Evolutionary conservation across 2,329 filamentous ascomycete species (phyloP), one percentile per base, ranked within the genome.

Genomic region (Elsinoe batatas): DNA sequence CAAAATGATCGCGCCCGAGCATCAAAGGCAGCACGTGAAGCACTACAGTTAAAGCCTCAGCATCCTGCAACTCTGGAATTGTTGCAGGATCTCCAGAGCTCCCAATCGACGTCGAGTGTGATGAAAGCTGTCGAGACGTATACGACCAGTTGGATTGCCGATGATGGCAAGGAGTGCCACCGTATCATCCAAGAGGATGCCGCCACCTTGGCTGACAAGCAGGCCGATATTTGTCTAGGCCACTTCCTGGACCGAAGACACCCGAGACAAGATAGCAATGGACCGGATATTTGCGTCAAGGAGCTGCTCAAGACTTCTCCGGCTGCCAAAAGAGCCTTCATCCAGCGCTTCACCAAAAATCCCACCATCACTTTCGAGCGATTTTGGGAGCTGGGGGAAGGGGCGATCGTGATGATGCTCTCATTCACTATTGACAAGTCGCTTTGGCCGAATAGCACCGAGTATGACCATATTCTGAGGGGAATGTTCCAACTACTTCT

Each of bases 401-500:
- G 74, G 47, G 71, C 69, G 33, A 72, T 76, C 56, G 69, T 72
- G 60, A 71, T 70, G 3, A 63, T 77, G 38, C 62, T 72, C 12
- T 69, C 68, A 18, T 64, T 75, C 2, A 58, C 73, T 7, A 66
- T 76, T 12, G 74, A 75, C 54, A 63, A 69, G 7, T 56, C 62
- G 1, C 58, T 70, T 13, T 78, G 75, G 75, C 56, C 63, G 1
- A 65, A 68, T 18, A 33, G 47, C 6, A 11, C 15, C 1, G 67
- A 74, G 43, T 64, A 70, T 58, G 59, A 63, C 49, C 80, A 72
- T 72, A 79, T 64, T 26, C 71, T 76, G 58, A 60, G 70, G 62
- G 84, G 88, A 65, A 76, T 85, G 64, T 85, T 86, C 56, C 80
- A 85, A 64, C 80, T 95, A 57, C 83, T 91, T 62, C 82, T 96